Evolutionary conservation across 176 grass and related monocot species (phyloP).

Genomic region (Zizania latifolia): DNA sequence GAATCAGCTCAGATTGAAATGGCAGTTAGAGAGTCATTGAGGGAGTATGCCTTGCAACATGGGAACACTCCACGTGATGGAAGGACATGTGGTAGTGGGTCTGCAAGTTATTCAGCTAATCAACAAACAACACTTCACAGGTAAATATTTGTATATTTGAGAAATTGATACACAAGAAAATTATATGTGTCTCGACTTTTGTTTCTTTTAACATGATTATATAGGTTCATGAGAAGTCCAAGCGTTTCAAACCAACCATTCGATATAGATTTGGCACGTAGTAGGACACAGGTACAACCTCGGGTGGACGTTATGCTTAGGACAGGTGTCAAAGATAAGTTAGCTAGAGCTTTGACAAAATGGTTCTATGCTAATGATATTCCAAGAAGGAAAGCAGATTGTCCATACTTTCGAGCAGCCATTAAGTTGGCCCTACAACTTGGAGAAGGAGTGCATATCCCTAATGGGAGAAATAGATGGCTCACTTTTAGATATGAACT

Average conservation of each 20-base stretch:
- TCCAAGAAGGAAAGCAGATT: not conserved
- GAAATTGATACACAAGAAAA: not conserved
- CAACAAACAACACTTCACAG: not conserved
- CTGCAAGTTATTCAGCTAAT: not conserved
- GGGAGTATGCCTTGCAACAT: not conserved
- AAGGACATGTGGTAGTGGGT: not conserved
- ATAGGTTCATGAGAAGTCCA: not conserved
- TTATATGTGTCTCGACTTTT: not conserved
- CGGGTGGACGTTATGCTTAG: no score
- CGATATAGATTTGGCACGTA: not conserved
- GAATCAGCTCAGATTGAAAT: no score
- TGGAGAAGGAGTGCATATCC: not conserved
- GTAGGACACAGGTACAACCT: not conserved
- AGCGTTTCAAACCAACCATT: not conserved
- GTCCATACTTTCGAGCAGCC: not conserved
- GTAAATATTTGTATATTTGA: no score
- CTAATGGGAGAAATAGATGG: not conserved
- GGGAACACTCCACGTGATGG: not conserved
- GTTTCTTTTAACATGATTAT: not conserved
- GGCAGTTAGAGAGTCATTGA: not conserved
- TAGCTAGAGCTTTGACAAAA: no score
- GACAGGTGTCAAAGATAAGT: no score
- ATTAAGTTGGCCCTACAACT: not conserved
- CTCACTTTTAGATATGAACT: not conserved
- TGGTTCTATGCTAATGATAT: constrained; percentile 1